These are phyloP conservation scores for Rubroshorea leprosula DNA, from an alignment of 345 rosid species.

Conservation along the genomic window DNA sequence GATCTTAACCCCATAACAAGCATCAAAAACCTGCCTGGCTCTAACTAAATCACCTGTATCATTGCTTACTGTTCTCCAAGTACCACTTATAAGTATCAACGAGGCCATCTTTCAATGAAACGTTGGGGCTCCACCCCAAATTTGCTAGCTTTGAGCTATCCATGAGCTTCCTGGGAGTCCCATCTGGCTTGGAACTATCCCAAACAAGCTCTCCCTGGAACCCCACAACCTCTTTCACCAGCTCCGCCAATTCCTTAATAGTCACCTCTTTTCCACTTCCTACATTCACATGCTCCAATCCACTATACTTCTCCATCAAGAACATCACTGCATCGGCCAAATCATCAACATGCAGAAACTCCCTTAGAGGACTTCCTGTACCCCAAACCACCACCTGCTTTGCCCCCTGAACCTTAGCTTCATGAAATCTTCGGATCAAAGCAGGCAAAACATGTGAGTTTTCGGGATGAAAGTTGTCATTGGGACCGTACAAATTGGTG, in stretches of 20 bases:
- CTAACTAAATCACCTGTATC: conserved; percentile 6
- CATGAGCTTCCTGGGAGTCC: conserved; percentile 95
- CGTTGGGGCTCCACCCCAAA: conserved; percentile 78
- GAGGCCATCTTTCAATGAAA: conserved; percentile 72
- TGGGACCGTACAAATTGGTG: conserved; percentile 80
- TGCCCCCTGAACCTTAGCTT: conserved; percentile 62
- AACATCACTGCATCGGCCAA: conserved; percentile 83
- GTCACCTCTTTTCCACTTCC: conserved; percentile 93
- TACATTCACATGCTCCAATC: conserved; percentile 75
- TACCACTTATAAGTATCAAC: conserved; percentile 84
- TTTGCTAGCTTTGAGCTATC: conserved; percentile 73
- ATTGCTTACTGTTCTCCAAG: conserved; percentile 56
- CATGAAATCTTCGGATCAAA: conserved; percentile 80
- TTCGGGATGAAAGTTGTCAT: conserved; percentile 88
- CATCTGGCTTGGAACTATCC: conserved; percentile 83
- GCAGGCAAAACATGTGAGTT: conserved; percentile 95
- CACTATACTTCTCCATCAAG: conserved; percentile 74
- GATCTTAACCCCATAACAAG: too few species aligned
- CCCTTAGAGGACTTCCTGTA: conserved; percentile 87
- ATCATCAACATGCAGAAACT: conserved; percentile 94
- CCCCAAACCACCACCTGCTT: conserved; percentile 98
- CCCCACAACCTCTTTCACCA: conserved; percentile 87
- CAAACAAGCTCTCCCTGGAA: conserved; percentile 79
- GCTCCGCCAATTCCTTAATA: conserved; percentile 85
- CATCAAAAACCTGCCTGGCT: neutral